Evolutionary conservation across 768 basidiomycete genomes (phyloP).

Genomic region (Termitomyces sp.): DNA sequence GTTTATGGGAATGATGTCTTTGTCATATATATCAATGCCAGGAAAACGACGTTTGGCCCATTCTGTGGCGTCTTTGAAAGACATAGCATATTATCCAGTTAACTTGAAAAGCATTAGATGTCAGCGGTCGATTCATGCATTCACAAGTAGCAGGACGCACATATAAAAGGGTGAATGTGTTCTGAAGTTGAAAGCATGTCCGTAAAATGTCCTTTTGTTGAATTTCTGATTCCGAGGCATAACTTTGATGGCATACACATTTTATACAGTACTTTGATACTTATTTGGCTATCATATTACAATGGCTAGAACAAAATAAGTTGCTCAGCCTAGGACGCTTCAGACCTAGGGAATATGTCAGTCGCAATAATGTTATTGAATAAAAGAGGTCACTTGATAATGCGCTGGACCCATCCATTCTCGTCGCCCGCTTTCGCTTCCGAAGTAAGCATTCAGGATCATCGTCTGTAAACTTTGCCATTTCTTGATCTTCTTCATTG

Average conservation of each 20-base stretch:
- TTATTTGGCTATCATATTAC: too few relatives aligned
- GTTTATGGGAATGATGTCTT: neutral
- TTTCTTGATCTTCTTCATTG: neutral
- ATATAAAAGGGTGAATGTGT: neutral
- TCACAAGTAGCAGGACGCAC: neutral
- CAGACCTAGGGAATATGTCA: neutral
- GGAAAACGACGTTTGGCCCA: neutral
- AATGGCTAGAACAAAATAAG: too few relatives aligned
- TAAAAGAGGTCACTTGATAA: neutral
- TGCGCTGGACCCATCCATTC: neutral
- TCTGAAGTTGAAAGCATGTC: too few relatives aligned
- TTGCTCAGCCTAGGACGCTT: neutral
- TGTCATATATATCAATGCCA: too few relatives aligned
- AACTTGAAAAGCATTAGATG: neutral
- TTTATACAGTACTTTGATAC: too few relatives aligned
- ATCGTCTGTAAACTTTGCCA: too few relatives aligned
- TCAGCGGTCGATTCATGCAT: neutral
- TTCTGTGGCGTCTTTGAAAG: neutral
- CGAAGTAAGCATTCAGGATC: too few relatives aligned
- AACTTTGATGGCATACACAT: too few relatives aligned
- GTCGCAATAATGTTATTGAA: neutral
- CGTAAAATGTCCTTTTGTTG: too few relatives aligned
- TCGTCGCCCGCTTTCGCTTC: neutral
- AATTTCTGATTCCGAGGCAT: too few relatives aligned
- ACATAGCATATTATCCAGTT: neutral